phyloP scores from a whole-genome alignment of 345 rosid species.

The Hibiscus mutabilis region DNA sequence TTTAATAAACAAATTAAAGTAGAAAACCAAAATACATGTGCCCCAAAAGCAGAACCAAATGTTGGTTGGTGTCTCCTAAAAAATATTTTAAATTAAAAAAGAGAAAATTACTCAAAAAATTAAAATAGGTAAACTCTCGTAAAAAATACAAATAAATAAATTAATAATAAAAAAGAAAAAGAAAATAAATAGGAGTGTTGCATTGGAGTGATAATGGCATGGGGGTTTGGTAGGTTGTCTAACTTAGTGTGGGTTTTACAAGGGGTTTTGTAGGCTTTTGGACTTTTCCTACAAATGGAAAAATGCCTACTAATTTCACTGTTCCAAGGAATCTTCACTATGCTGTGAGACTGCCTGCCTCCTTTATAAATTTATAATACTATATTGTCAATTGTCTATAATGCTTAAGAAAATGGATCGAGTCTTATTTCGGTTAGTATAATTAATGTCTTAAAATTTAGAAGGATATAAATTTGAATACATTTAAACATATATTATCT shows the following conservation, averaged over 20 bases:
- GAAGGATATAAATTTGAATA: no score
- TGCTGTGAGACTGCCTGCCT: background rate
- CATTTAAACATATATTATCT: no score
- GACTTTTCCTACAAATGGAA: constrained; percentile 48
- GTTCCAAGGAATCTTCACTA: constrained; percentile 35
- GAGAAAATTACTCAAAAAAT: background rate
- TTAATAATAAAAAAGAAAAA: background rate
- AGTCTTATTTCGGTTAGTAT: no score
- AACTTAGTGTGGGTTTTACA: constrained; percentile 28
- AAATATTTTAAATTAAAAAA: background rate
- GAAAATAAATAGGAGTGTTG: constrained; percentile 11
- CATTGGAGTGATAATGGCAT: constrained; percentile 2
- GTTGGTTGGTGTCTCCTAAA: constrained; percentile 35
- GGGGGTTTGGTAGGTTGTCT: constrained; percentile 17
- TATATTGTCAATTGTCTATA: no score
- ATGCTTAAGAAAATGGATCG: no score
- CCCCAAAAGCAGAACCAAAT: constrained; percentile 49
- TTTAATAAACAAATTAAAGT: background rate
- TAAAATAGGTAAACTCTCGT: background rate
- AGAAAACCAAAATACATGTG: constrained; percentile 27
- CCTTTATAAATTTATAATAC: no score
- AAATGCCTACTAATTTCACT: constrained; percentile 32
- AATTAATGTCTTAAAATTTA: no score
- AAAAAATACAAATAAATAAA: no score
- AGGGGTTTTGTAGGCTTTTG: constrained; percentile 31